Evolutionary conservation across 306 rosid species (phyloP).

Genomic region (Corylus americana): DNA sequence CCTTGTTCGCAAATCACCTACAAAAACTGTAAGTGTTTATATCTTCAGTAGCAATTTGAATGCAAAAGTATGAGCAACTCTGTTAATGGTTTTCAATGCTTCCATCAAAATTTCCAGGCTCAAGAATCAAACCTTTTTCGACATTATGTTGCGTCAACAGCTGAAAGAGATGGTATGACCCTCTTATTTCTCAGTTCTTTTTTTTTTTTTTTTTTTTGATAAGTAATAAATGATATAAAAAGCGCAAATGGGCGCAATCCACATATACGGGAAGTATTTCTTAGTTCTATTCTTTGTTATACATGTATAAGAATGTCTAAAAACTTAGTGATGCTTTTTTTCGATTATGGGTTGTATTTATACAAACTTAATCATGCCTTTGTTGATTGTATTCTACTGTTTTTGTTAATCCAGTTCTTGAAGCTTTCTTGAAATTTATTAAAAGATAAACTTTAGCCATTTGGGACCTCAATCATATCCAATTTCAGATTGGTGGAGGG

Average conservation of each 20-base stretch:
- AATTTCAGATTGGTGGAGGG: background rate
- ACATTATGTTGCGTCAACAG: slow-evolving; percentile 81
- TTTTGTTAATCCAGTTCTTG: background rate
- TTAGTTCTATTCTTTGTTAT: slow-evolving; percentile 6
- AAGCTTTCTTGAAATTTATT: slow-evolving; percentile 1
- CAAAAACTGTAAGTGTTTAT: slow-evolving; percentile 49
- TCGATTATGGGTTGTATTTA: no score
- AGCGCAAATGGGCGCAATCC: no score
- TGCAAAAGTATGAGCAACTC: slow-evolving; percentile 3
- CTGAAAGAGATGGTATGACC: slow-evolving; percentile 83
- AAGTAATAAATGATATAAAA: no score
- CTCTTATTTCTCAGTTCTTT: slow-evolving; percentile 8
- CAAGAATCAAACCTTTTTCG: slow-evolving; percentile 60
- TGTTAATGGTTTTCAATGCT: slow-evolving; percentile 28
- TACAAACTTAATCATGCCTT: no score
- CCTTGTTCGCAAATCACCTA: slow-evolving; percentile 94
- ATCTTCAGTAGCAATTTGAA: slow-evolving; percentile 2
- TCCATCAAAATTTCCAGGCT: slow-evolving; percentile 48
- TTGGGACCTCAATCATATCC: slow-evolving; percentile 23
- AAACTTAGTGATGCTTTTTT: slow-evolving; percentile 8
- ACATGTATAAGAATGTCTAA: slow-evolving; percentile 8
- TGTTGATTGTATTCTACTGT: background rate
- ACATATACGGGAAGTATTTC: background rate
- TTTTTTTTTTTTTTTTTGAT: no score
- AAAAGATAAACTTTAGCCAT: background rate